These are phyloP conservation scores for Suillus subalutaceus DNA, from an alignment of 768 basidiomycete genomes.

Conservation along the genomic window DNA sequence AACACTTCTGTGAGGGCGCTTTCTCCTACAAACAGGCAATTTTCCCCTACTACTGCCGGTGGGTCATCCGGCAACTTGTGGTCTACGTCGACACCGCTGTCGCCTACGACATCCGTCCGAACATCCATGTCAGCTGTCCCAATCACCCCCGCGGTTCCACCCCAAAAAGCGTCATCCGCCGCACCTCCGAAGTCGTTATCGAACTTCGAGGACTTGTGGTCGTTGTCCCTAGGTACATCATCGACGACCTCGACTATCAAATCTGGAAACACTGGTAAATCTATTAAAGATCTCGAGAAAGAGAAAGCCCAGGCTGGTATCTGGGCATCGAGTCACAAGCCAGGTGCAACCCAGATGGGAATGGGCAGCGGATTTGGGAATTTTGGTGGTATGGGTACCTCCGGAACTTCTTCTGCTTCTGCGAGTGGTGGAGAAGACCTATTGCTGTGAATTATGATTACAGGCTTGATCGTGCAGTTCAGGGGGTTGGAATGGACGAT, in stretches of 20 bases:
- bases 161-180: conserved; percentile 32
- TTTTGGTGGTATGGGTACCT: conserved; percentile 30
- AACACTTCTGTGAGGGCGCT: conserved; percentile 24
- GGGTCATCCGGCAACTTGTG: conserved; percentile 26
- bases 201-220: conserved; percentile 91
- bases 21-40: conserved; percentile 29
- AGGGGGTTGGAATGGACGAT: neutral
- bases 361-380: conserved; percentile 35
- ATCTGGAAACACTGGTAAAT: conserved; percentile 55
- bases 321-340: conserved; percentile 56
- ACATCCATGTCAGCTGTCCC: conserved; percentile 16
- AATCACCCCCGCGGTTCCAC: conserved; percentile 20
- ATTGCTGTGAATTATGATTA: conserved; percentile 35
- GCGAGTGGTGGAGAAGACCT: conserved; percentile 44
- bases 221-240: conserved; percentile 66
- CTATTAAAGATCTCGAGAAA: conserved; percentile 86
- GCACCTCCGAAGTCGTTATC: conserved; percentile 43
- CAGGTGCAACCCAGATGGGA: conserved; percentile 18
- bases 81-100: conserved; percentile 30
- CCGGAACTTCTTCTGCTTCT: conserved; percentile 14
- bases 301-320: conserved; percentile 83
- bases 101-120: conserved; percentile 21
- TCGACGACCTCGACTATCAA: conserved; percentile 35
- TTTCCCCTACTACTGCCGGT: conserved; percentile 22
- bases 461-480: neutral